Conservation (phyloP, 2,329 filamentous ascomycete species). For the Westerdykella ornata region DNA sequence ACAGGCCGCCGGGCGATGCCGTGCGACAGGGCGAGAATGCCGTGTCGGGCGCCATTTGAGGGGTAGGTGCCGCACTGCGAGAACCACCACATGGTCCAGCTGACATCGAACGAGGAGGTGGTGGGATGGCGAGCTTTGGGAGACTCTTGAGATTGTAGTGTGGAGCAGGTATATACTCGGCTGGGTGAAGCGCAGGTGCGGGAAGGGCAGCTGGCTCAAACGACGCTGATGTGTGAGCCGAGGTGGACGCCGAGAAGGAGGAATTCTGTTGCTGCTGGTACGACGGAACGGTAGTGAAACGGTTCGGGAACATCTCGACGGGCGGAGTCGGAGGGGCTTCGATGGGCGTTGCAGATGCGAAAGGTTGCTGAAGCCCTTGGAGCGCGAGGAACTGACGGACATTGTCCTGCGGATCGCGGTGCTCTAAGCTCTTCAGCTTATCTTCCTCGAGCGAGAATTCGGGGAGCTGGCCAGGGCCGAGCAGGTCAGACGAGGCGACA, state of each 20-base stretch:
- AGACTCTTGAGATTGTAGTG: slow-evolving; percentile 49
- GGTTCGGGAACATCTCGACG: slow-evolving; percentile 37
- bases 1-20: slow-evolving; percentile 55
- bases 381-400: slow-evolving; percentile 86
- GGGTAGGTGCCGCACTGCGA: slow-evolving; percentile 19
- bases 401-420: slow-evolving; percentile 81
- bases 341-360: slow-evolving; percentile 64
- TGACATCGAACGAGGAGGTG: slow-evolving; percentile 30
- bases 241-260: slow-evolving; percentile 33
- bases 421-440: slow-evolving; percentile 60
- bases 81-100: slow-evolving; percentile 25
- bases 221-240: slow-evolving; percentile 23
- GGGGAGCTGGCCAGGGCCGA: slow-evolving; percentile 62
- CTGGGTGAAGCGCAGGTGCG: slow-evolving; percentile 35
- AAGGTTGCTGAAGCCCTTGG: slow-evolving; percentile 58
- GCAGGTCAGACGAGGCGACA: slow-evolving; percentile 82
- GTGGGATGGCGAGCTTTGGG: slow-evolving; percentile 53
- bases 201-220: slow-evolving; percentile 22
- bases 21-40: slow-evolving; percentile 44
- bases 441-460: slow-evolving; percentile 66
- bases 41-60: slow-evolving; percentile 31
- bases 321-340: slow-evolving; percentile 36
- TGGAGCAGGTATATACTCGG: slow-evolving; percentile 39
- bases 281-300: slow-evolving; percentile 26
- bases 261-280: slow-evolving; percentile 20